Evolutionary conservation across 225 moss, liverwort and hornwort genomes (phyloP).

Genomic region (Antitrichia curtipendula): DNA sequence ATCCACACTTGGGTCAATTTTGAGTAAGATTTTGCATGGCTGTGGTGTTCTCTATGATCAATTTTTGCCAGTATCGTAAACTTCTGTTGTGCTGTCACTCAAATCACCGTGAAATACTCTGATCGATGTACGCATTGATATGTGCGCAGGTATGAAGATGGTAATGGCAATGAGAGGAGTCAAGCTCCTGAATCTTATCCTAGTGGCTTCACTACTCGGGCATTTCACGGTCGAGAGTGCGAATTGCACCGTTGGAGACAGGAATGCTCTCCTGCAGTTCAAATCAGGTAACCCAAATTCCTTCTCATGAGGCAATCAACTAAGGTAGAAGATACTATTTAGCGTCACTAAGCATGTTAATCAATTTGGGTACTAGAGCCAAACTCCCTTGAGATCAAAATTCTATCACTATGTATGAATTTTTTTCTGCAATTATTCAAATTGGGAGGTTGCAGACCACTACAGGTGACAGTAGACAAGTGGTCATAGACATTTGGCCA

Average conservation of each 20-base stretch:
- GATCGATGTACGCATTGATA: background rate
- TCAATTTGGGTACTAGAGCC: background rate
- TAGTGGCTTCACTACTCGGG: background rate
- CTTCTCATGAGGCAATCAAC: background rate
- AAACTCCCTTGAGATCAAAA: background rate
- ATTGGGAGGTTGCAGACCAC: background rate
- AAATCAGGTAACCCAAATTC: conserved; percentile 13
- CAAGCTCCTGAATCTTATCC: background rate
- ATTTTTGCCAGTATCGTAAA: background rate
- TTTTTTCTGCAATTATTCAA: background rate
- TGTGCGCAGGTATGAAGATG: background rate
- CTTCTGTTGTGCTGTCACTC: background rate
- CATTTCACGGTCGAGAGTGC: conserved; percentile 2
- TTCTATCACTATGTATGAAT: background rate
- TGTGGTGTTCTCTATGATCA: background rate
- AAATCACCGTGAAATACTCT: background rate
- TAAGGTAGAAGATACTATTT: background rate
- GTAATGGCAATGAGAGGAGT: background rate
- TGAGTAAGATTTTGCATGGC: background rate
- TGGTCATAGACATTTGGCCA: background rate
- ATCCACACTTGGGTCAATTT: background rate
- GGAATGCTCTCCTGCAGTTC: conserved; percentile 34
- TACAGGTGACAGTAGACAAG: background rate
- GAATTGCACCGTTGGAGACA: conserved; percentile 14
- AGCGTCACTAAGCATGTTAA: no score